Evolutionary conservation across 306 rosid genomes (phyloP), one percentile per base, ranked within the genome.

Genomic region (Spatholobus suberectus): DNA sequence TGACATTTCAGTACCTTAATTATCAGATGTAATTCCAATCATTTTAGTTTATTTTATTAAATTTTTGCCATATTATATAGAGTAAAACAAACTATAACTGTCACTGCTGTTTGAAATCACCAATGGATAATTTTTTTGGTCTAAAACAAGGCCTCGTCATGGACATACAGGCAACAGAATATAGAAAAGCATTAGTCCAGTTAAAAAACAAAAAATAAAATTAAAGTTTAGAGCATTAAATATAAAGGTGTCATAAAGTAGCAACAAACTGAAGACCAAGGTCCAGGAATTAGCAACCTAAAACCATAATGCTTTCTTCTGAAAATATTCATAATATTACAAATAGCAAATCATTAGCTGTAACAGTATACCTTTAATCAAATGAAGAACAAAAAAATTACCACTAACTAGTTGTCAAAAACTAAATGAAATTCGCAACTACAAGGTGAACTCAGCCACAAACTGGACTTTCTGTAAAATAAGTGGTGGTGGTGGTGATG

Each of bases 341-440:
- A 78, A 67, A 66, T 4, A 66, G 66, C 8, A 61, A 76, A 74
- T 17, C 20, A 35, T 73, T 58, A 41, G 70, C 61, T 68, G 37
- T 67, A 69, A 20, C 57, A 40, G 51, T 20, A 55, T 52, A 78
- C 46, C 55, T 67, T 83, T n/a, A 46, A 76, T 63, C 24, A 80
- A 41, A 70, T 6, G 51, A 79, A 49, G 47, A 73, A 54, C 18
- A 24, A 52, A 26, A 29, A 21, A 32, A 65, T 29, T 59, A 55
- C 68, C 29, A 35, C 75, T 27, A 67, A 73, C 75, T 26, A 72
- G 75, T 46, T 37, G 35, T 20, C 35, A 84, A 27, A 37, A 77
- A 72, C 47, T 17, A 55, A 71, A 81, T 61, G 44, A 70, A 49
- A 83, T 55, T 78, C 81, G 68, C 54, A 58, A 51, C 58, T 17